Conservation (phyloP, 805 yeast species). For the Candida broadrunensis region DNA sequence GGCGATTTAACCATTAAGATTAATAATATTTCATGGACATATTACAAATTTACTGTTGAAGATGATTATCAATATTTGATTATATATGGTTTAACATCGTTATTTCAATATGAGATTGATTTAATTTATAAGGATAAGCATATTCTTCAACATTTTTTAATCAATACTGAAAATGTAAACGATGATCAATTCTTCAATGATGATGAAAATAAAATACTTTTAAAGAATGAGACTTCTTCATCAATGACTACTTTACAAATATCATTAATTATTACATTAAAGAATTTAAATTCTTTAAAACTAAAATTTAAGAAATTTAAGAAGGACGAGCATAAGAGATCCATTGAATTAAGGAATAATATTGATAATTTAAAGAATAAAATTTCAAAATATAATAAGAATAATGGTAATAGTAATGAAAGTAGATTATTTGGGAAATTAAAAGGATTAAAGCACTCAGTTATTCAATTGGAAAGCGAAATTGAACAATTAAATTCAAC, state of each 20-base stretch:
- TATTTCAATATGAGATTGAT: conserved; percentile 35
- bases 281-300: conserved; percentile 19
- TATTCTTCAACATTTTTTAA: neutral
- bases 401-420: conserved; percentile 21
- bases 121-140: conserved; percentile 12
- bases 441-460: conserved; percentile 38
- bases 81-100: conserved; percentile 35
- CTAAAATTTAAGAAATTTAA: conserved; percentile 28
- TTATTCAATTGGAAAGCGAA: conserved; percentile 36
- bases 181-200: neutral
- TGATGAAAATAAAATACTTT: neutral
- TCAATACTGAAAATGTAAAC: neutral
- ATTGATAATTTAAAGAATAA: conserved; percentile 30
- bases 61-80: conserved; percentile 14
- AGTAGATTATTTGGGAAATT: conserved; percentile 32
- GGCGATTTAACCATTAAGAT: conserved; percentile 18
- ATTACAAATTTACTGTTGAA: conserved; percentile 14
- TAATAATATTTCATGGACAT: conserved; percentile 34
- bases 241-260: conserved; percentile 29
- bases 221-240: conserved; percentile 3
- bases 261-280: conserved; percentile 29
- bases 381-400: conserved; percentile 26
- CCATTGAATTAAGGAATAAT: conserved; percentile 28
- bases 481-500: conserved; percentile 20
- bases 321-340: conserved; percentile 35